phyloP scores from a whole-genome alignment of 176 grass and related monocot genomes.

The Aegilops speltoides region DNA sequence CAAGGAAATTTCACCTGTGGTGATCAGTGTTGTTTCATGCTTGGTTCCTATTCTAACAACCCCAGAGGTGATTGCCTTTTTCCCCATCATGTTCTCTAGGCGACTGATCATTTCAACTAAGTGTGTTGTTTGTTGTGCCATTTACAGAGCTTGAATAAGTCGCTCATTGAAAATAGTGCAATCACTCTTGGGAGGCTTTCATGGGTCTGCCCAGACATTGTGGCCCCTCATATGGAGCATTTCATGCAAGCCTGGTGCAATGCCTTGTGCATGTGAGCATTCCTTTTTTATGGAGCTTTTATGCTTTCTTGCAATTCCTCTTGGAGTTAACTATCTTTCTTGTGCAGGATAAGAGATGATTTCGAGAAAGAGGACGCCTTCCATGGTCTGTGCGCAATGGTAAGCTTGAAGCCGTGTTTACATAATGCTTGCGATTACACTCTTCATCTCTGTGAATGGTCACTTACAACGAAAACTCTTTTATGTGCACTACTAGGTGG shows the following conservation, averaged over 20 bases:
- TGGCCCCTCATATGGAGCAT: slow-evolving; percentile 90
- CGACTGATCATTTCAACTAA: slow-evolving; percentile 26
- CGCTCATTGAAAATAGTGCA: slow-evolving; percentile 90
- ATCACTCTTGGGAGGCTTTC: slow-evolving; percentile 96
- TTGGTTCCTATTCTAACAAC: slow-evolving; percentile 76
- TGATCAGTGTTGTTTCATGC: slow-evolving; percentile 68
- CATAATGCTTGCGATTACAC: not conserved
- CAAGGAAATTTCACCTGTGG: slow-evolving; percentile 81
- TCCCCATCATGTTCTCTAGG: not conserved
- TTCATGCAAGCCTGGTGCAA: slow-evolving; percentile 95
- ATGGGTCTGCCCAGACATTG: slow-evolving; percentile 90
- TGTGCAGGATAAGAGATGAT: slow-evolving; percentile 94
- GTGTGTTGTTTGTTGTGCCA: not conserved
- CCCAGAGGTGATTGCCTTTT: slow-evolving; percentile 50
- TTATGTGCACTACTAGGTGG: slow-evolving; percentile 50
- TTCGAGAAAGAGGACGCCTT: slow-evolving; percentile 99
- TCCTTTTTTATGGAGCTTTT: too few relatives aligned
- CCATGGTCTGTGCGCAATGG: slow-evolving; percentile 92
- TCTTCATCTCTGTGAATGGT: not conserved
- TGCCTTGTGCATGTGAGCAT: slow-evolving; percentile 79
- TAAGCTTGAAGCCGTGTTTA: not conserved
- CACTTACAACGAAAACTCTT: not conserved
- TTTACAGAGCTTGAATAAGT: slow-evolving; percentile 79
- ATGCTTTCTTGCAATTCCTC: not conserved
- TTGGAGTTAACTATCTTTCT: slow-evolving; percentile 14